Evolutionary conservation across 768 basidiomycete genomes (phyloP).

Genomic region (Amanita pallidorosea): DNA sequence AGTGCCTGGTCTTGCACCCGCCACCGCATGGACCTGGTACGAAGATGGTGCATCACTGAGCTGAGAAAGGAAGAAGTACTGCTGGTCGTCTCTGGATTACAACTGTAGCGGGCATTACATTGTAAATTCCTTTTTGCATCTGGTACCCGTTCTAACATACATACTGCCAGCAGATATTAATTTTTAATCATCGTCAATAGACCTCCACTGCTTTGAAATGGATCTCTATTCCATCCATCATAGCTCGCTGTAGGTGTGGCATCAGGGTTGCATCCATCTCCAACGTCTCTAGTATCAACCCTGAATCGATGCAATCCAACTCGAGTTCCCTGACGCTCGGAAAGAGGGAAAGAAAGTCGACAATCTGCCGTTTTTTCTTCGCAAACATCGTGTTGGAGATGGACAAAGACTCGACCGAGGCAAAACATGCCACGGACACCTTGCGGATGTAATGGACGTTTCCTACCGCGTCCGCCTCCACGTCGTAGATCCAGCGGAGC

Average conservation of each 20-base stretch:
- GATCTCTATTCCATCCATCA: not conserved
- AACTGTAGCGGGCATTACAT: too few species aligned
- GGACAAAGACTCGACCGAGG: not conserved
- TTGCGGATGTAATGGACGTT: not conserved
- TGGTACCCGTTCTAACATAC: too few species aligned
- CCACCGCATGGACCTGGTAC: too few species aligned
- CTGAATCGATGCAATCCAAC: not conserved
- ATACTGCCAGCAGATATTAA: too few species aligned
- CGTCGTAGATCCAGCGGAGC: conserved; percentile 1
- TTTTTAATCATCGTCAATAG: not conserved
- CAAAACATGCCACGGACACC: not conserved
- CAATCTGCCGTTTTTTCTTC: not conserved
- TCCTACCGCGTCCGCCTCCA: not conserved
- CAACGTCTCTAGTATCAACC: not conserved
- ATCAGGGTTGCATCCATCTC: not conserved
- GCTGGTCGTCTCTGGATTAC: too few species aligned
- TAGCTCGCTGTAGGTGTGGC: not conserved
- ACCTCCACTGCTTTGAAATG: not conserved
- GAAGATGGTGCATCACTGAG: too few species aligned
- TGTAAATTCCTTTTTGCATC: too few species aligned
- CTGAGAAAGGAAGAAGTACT: too few species aligned
- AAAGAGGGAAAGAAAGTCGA: conserved; percentile 2
- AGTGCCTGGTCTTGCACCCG: too few species aligned
- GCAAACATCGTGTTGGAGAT: conserved; percentile 1
- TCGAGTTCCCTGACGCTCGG: conserved; percentile 2